Conservation (phyloP, 495 filamentous ascomycete species). For the Aspergillus bridgeri region DNA sequence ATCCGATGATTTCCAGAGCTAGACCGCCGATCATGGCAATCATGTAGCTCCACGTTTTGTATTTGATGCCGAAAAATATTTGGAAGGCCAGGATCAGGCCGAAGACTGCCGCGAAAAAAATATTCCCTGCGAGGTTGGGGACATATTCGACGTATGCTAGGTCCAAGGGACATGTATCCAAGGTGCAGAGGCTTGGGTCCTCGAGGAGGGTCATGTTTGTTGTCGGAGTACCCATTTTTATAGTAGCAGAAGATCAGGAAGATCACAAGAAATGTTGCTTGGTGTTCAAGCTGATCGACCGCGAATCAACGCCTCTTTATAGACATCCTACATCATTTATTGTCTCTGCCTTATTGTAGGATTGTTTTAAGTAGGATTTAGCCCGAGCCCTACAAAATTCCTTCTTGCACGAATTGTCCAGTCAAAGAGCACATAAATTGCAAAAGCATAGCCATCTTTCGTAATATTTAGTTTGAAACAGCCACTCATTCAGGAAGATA, state of each 20-base stretch:
- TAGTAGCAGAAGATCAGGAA: neutral
- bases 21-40: constrained; percentile 25
- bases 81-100: constrained; percentile 24
- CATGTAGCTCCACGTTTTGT: constrained; percentile 31
- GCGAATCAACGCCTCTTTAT: neutral
- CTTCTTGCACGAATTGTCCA: neutral
- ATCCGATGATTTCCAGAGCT: constrained; percentile 35
- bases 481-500: neutral
- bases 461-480: neutral
- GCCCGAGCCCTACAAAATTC: neutral
- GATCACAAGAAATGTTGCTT: neutral
- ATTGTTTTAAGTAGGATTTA: neutral
- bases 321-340: neutral
- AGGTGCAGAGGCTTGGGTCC: constrained; percentile 21
- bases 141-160: constrained; percentile 29
- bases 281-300: neutral
- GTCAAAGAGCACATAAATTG: neutral
- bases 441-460: neutral
- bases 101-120: constrained; percentile 31
- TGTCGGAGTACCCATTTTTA: neutral
- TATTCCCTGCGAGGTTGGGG: constrained; percentile 36
- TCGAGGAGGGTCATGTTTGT: neutral
- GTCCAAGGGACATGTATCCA: constrained; percentile 36
- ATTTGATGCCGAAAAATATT: constrained; percentile 22
- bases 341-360: neutral